Evolutionary conservation across 2,329 filamentous ascomycete genomes (phyloP).

Genomic region (Cercospora citrullina): DNA sequence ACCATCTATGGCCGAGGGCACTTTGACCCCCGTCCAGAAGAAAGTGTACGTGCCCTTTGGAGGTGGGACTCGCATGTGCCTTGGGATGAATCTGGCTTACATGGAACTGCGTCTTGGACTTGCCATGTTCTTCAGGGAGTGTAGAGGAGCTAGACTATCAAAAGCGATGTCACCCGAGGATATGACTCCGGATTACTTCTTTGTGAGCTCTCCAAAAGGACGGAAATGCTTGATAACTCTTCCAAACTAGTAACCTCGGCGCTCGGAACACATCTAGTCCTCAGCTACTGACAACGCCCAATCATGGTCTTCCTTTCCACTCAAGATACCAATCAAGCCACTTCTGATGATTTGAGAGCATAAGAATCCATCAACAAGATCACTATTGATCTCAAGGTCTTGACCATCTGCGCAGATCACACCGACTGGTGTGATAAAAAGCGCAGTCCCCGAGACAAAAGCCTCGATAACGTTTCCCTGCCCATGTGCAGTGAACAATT

Average conservation of each 20-base stretch:
- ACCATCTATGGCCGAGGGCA: constrained; percentile 23
- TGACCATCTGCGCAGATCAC: constrained; percentile 44
- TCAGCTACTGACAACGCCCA: constrained; percentile 47
- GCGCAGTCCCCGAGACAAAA: constrained; percentile 79
- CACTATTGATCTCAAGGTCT: constrained; percentile 43
- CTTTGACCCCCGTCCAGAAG: constrained; percentile 22
- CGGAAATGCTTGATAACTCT: constrained; percentile 21
- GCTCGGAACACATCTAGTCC: not conserved
- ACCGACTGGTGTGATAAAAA: constrained; percentile 46
- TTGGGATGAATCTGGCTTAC: constrained; percentile 25
- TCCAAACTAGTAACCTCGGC: not conserved
- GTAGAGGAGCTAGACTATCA: constrained; percentile 24
- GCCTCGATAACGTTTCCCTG: constrained; percentile 59
- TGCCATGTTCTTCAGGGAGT: constrained; percentile 29
- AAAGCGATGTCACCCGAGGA: constrained; percentile 20
- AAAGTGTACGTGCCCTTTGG: constrained; percentile 27
- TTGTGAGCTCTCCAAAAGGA: constrained; percentile 24
- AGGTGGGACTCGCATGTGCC: constrained; percentile 24
- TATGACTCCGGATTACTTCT: constrained; percentile 26
- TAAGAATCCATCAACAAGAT: constrained; percentile 39
- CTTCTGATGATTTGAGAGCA: constrained; percentile 43
- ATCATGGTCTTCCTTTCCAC: constrained; percentile 44
- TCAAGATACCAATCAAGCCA: constrained; percentile 49
- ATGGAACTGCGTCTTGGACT: constrained; percentile 28
- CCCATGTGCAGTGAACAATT: constrained; percentile 22